A percentile compares a stretch with the other conserved stretches of the same genome.
Conservation (phyloP, 371 early-diverging fungal genomes). For the Mucor mucedo region DNA sequence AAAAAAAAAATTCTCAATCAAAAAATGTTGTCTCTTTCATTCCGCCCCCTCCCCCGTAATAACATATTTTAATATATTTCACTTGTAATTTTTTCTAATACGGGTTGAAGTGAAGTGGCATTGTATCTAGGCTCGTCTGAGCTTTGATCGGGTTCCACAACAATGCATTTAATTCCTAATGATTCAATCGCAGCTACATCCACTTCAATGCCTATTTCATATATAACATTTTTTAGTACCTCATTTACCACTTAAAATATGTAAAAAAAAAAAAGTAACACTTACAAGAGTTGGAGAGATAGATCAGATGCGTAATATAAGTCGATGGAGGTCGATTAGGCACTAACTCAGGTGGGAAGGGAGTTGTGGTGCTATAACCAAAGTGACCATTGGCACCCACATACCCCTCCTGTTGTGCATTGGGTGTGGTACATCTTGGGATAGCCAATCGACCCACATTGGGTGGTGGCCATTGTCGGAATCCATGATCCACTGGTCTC, state of each 20-base stretch:
- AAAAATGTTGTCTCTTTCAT: too few species aligned
- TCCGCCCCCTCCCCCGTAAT: too few species aligned
- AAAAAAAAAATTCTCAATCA: neutral
- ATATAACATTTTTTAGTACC: too few species aligned
- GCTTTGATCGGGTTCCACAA: conserved; percentile 28
- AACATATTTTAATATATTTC: neutral
- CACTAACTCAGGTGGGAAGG: conserved; percentile 46
- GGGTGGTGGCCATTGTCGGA: conserved; percentile 40
- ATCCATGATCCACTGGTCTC: conserved; percentile 38
- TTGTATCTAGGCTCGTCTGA: conserved; percentile 28
- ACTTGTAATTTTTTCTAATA: conserved; percentile 15
- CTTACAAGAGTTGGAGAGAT: conserved; percentile 59
- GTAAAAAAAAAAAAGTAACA: neutral
- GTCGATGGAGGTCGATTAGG: conserved; percentile 56
- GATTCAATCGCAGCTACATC: conserved; percentile 61
- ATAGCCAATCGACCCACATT: conserved; percentile 9
- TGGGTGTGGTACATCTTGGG: conserved; percentile 1
- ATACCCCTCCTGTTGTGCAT: conserved; percentile 30
- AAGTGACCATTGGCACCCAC: conserved; percentile 17
- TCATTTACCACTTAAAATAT: neutral
- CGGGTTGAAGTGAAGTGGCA: conserved; percentile 16
- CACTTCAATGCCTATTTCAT: conserved; percentile 42
- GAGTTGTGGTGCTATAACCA: conserved; percentile 12
- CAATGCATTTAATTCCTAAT: conserved; percentile 66
- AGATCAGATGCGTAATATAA: conserved; percentile 74